Base-by-base conservation (phyloP, 2,329 filamentous ascomycete genomes). In the Endoconidiophora polonica region DNA sequence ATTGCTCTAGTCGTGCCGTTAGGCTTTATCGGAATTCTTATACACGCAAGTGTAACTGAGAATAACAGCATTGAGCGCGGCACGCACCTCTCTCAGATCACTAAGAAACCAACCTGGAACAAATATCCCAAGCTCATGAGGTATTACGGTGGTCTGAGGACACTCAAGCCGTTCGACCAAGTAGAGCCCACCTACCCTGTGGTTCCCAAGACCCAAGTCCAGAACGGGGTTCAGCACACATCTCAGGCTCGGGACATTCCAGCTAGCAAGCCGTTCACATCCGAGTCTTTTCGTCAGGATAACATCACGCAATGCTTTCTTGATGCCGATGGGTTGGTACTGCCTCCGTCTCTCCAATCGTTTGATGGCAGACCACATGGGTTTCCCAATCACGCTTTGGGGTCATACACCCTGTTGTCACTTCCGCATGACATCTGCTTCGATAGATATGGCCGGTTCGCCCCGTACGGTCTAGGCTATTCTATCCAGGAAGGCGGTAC, bases 391-490 rank as follows among this genome's bases (percentile, higher is more conserved):
- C 76, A 86, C 52, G 76, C 85, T 2, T 75, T 90, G 59, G 91
- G 91, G n/a, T 94, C 86, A 0, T 88, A 94, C 58, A 78, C 87
- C 7, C 63, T 90, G 39, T 65, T 96, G 10, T 81, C 79, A 0
- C 68, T 96, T 36, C 77, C 83, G 16, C 77, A 93, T 56, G 82
- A 94, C 58, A 76, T 95, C 44, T 98, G 91, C 66, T 95, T 94
- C 60, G 91, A 98, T 57, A 76, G 91, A 2, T 94, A 85, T 61
- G 90, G 90, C 2, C 76, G 87, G 55, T 76, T 91, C 26, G 88
- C 86, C 0, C 84, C 90, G 0, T 98, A 98, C 58, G 90, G 90
- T 0, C 77, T 86, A 54, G 90, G 90, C 6, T 96, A 96, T 62
- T 85, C 83, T 29, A 69, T 74, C 33, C 78, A 79, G 52, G 78